A percentile compares a stretch with the other conserved stretches of the same genome.
These are phyloP conservation scores for Xylaria acuta DNA, from an alignment of 495 filamentous ascomycete species.

Conservation along the genomic window DNA sequence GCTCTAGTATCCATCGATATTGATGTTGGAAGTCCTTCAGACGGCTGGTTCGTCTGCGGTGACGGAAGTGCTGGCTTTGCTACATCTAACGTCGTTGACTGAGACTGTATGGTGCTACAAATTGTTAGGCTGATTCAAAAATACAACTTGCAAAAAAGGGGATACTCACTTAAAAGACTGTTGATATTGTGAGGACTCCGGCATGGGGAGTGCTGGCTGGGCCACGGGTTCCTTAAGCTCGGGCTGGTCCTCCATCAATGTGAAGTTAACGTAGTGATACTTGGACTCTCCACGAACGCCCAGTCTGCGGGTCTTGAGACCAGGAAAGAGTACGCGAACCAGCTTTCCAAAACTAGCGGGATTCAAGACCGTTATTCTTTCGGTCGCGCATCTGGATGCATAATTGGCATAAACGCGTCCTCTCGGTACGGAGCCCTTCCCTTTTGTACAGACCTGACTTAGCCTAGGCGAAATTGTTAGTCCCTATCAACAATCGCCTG, in stretches of 20 bases:
- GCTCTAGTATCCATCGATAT: slow-evolving; percentile 28
- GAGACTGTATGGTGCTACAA: slow-evolving; percentile 34
- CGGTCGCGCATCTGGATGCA: slow-evolving; percentile 85
- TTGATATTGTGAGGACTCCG: slow-evolving; percentile 43
- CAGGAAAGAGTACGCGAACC: slow-evolving; percentile 93
- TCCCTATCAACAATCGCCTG: not conserved
- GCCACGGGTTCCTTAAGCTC: slow-evolving; percentile 47
- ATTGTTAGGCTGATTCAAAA: slow-evolving; percentile 34
- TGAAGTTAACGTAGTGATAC: slow-evolving; percentile 95
- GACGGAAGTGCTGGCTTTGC: slow-evolving; percentile 75
- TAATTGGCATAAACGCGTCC: slow-evolving; percentile 94
- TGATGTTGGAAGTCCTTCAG: slow-evolving; percentile 28
- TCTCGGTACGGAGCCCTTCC: slow-evolving; percentile 83
- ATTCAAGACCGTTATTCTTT: slow-evolving; percentile 91
- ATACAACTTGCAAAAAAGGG: not conserved
- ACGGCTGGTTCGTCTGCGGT: slow-evolving; percentile 52
- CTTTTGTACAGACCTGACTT: slow-evolving; percentile 77
- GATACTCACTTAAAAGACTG: slow-evolving; percentile 51
- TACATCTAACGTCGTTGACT: slow-evolving; percentile 35
- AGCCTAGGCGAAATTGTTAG: slow-evolving; percentile 64
- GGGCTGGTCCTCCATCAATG: slow-evolving; percentile 68
- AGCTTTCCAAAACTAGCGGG: slow-evolving; percentile 98
- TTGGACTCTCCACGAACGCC: slow-evolving; percentile 97
- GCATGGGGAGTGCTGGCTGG: slow-evolving; percentile 46
- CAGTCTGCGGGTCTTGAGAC: slow-evolving; percentile 86